Evolutionary conservation across 257 asterid species (phyloP).

Genomic region (Ocimum tenuiflorum): DNA sequence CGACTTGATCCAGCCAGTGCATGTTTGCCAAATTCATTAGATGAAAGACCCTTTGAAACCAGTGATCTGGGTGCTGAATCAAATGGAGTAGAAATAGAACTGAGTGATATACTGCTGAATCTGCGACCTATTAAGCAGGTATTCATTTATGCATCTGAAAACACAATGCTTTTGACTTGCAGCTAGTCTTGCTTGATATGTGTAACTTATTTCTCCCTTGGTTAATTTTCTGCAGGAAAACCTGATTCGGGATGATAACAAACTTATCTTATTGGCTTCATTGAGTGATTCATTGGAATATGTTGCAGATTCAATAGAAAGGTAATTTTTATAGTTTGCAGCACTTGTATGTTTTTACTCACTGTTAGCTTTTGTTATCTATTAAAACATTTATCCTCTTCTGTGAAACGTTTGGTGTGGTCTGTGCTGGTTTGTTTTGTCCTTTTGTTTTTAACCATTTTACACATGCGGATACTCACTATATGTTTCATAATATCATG

Average conservation of each 20-base stretch:
- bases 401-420: not conserved
- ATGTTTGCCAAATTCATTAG: constrained; percentile 56
- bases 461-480: not conserved
- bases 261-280: constrained; percentile 85
- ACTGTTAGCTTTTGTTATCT: constrained; percentile 11
- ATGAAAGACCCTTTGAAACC: constrained; percentile 38
- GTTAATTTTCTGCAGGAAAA: constrained; percentile 60
- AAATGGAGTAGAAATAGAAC: constrained; percentile 60
- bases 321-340: constrained; percentile 41
- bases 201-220: constrained; percentile 12
- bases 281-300: constrained; percentile 95
- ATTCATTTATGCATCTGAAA: constrained; percentile 14
- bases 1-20: constrained; percentile 80
- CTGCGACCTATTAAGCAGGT: constrained; percentile 98
- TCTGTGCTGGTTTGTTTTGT: not conserved
- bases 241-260: constrained; percentile 92
- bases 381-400: not conserved
- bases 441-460: constrained; percentile 13
- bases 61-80: constrained; percentile 47
- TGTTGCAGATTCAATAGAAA: constrained; percentile 91
- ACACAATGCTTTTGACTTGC: not conserved
- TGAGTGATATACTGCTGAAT: constrained; percentile 60
- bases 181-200: not conserved
- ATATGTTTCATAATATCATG: constrained; percentile 7
- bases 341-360: constrained; percentile 12